phyloP scores from a whole-genome alignment of 2,329 filamentous ascomycete genomes.

The Fusarium multiceps region DNA sequence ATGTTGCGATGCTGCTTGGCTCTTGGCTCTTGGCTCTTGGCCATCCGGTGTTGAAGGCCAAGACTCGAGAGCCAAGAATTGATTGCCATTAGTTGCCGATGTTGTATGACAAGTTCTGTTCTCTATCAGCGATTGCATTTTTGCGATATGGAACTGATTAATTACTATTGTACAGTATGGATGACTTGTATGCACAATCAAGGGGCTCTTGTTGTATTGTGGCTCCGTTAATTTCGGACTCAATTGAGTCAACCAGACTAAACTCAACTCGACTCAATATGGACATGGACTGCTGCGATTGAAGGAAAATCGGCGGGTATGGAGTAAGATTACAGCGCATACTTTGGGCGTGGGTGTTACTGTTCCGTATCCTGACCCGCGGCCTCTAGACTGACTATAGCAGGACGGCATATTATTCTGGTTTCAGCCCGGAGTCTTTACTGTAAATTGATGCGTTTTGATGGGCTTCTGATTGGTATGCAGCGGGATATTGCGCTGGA shows the following conservation, averaged over 20 bases:
- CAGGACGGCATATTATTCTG: constrained; percentile 12
- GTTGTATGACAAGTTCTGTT: not conserved
- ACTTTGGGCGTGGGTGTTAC: constrained; percentile 24
- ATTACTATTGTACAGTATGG: constrained; percentile 9
- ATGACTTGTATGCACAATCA: constrained; percentile 32
- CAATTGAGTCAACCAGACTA: not conserved
- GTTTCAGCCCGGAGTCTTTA: constrained; percentile 24
- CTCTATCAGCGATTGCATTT: constrained; percentile 12
- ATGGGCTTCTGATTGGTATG: constrained; percentile 31
- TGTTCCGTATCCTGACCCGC: not conserved
- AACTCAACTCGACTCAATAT: not conserved
- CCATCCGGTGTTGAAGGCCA: not conserved
- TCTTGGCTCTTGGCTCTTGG: constrained; percentile 26
- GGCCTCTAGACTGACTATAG: not conserved
- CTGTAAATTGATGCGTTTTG: constrained; percentile 7
- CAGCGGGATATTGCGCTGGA: constrained; percentile 36
- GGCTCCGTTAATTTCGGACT: constrained; percentile 32
- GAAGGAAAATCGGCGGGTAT: constrained; percentile 29
- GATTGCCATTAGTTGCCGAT: not conserved
- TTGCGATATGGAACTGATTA: not conserved
- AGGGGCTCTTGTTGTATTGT: constrained; percentile 19
- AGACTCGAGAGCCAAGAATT: constrained; percentile 2
- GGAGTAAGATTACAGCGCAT: constrained; percentile 35
- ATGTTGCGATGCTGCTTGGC: constrained; percentile 21
- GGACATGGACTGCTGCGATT: constrained; percentile 3